phyloP scores from a whole-genome alignment of 2,329 filamentous ascomycete genomes.

The Domatiomyces catenatus region DNA sequence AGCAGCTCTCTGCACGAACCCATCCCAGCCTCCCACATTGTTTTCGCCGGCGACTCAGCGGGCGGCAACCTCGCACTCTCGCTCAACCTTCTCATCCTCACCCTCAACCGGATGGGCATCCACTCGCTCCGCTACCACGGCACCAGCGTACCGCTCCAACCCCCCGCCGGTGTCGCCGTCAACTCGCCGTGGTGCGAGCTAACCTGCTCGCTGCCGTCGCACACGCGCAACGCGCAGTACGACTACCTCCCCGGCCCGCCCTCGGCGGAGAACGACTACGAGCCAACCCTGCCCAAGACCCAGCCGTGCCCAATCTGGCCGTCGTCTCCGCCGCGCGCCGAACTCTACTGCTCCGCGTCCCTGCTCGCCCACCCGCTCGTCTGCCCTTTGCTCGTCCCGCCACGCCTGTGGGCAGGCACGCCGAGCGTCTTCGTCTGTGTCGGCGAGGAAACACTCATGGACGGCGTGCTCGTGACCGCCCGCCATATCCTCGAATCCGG shows the following conservation, averaged over 20 bases:
- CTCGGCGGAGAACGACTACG: slow-evolving; percentile 11
- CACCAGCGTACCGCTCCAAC: slow-evolving; percentile 23
- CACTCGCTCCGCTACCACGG: slow-evolving; percentile 27
- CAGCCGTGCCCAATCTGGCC: slow-evolving; percentile 25
- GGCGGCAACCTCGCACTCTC: slow-evolving; percentile 29
- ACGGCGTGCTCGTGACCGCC: slow-evolving; percentile 27
- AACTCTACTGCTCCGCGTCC: slow-evolving; percentile 27
- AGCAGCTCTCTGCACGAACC: slow-evolving; percentile 24
- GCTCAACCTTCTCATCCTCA: slow-evolving; percentile 29
- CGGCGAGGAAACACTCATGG: slow-evolving; percentile 29
- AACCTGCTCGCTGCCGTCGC: slow-evolving; percentile 28
- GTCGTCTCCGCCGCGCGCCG: slow-evolving; percentile 26
- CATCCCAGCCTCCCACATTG: slow-evolving; percentile 29
- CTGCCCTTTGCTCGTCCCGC: slow-evolving; percentile 24
- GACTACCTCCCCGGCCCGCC: slow-evolving; percentile 26
- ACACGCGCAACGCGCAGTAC: slow-evolving; percentile 23
- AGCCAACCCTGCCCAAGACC: background rate
- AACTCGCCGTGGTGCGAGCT: slow-evolving; percentile 31
- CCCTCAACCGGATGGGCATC: slow-evolving; percentile 22
- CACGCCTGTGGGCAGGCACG: slow-evolving; percentile 26
- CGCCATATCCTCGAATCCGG: slow-evolving; percentile 26
- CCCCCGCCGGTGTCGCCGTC: slow-evolving; percentile 25
- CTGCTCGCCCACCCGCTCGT: slow-evolving; percentile 27
- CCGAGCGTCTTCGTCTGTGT: slow-evolving; percentile 28
- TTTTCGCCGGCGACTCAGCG: slow-evolving; percentile 33